phyloP scores from a whole-genome alignment of 1,139 yeast species.

The Debaryomycetaceae sp. region DNA sequence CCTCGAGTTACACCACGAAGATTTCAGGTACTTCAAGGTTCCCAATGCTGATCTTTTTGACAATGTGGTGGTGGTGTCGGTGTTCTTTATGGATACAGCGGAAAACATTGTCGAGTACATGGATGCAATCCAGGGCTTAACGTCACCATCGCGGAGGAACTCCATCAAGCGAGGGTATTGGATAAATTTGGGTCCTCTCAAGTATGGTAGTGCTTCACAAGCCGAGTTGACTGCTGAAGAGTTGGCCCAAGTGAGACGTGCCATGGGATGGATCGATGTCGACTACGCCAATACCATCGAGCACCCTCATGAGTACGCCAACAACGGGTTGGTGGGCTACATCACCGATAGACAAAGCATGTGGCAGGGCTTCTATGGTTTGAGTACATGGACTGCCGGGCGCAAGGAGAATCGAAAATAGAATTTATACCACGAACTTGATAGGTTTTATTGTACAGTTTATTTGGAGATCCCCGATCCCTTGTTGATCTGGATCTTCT shows the following conservation, averaged over 20 bases:
- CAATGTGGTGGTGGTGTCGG: conserved; percentile 61
- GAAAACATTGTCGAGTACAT: conserved; percentile 73
- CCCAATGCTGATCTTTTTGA: conserved; percentile 26
- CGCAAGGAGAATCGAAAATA: conserved; percentile 20
- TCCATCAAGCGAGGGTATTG: conserved; percentile 49
- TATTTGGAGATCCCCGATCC: conserved; percentile 39
- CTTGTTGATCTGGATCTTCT: conserved; percentile 81
- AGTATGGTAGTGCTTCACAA: conserved; percentile 83
- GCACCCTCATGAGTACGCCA: conserved; percentile 8
- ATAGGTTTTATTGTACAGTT: conserved; percentile 2
- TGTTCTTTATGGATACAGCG: conserved; percentile 83
- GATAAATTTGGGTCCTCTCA: conserved; percentile 85
- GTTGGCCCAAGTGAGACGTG: conserved; percentile 41
- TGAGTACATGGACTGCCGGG: conserved; percentile 43
- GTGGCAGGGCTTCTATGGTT: conserved; percentile 77
- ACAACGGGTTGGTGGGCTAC: conserved; percentile 38
- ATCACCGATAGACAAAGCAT: conserved; percentile 60
- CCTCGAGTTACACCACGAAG: conserved; percentile 52
- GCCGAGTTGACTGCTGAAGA: conserved; percentile 72
- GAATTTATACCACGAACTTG: background rate
- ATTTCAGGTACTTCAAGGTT: conserved; percentile 52
- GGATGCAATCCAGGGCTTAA: conserved; percentile 51
- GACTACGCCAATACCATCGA: conserved; percentile 36
- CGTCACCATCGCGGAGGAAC: conserved; percentile 29
- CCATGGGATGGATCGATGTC: conserved; percentile 63